Conservation (phyloP, 768 basidiomycete species). For the Mrakia blollopis region DNA sequence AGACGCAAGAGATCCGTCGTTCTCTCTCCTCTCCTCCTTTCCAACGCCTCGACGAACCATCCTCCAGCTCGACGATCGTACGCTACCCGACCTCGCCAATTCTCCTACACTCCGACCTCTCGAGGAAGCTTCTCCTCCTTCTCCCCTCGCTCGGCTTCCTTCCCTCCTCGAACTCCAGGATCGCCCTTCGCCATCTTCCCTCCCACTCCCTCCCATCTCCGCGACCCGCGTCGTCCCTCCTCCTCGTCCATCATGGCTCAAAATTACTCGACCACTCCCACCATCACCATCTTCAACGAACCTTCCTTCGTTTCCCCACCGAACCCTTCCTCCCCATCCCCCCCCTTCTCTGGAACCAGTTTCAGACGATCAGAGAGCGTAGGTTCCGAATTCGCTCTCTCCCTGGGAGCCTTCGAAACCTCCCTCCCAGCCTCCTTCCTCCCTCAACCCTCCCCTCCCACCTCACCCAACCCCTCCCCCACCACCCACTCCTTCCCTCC, state of each 20-base stretch:
- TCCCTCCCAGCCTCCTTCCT: slow-evolving; percentile 16
- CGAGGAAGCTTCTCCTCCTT: not conserved
- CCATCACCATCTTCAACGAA: slow-evolving; percentile 9
- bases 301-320: not conserved
- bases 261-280: not conserved
- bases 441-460: slow-evolving; percentile 28
- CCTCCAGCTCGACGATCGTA: not conserved
- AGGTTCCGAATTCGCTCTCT: slow-evolving; percentile 25
- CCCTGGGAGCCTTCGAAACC: slow-evolving; percentile 29
- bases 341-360: not conserved
- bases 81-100: slow-evolving; percentile 11
- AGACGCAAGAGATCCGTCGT: not conserved
- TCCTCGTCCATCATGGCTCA: not conserved
- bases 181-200: slow-evolving; percentile 1
- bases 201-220: slow-evolving; percentile 1
- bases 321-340: not conserved
- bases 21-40: not conserved
- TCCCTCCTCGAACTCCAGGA: not conserved
- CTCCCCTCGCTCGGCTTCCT: not conserved
- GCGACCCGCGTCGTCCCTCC: not conserved
- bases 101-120: slow-evolving; percentile 8
- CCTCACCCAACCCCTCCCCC: slow-evolving; percentile 25
- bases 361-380: not conserved
- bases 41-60: not conserved
- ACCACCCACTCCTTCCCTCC: slow-evolving; percentile 22